Evolutionary conservation across 2,329 filamentous ascomycete genomes (phyloP).

Genomic region (Fusarium zealandicum): DNA sequence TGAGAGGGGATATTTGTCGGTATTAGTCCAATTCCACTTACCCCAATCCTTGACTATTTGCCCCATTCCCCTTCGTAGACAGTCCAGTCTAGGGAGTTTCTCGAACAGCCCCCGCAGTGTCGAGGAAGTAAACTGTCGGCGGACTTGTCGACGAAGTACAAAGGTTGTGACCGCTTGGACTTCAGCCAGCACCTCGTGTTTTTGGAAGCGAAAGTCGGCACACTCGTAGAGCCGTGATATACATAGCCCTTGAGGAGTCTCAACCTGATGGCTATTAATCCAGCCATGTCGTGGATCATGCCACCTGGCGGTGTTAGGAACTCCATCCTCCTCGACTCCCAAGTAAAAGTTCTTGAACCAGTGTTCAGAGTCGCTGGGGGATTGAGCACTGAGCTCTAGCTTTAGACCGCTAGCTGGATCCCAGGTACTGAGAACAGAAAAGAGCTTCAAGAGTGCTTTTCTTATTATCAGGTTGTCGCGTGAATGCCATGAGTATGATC

Average conservation of each 20-base stretch:
- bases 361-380: slow-evolving; percentile 46
- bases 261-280: slow-evolving; percentile 39
- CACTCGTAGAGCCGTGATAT: slow-evolving; percentile 41
- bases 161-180: background rate
- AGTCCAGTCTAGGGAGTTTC: background rate
- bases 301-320: background rate
- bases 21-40: background rate
- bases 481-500: background rate
- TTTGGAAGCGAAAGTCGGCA: slow-evolving; percentile 28
- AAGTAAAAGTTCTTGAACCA: slow-evolving; percentile 45
- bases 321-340: slow-evolving; percentile 1
- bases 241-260: slow-evolving; percentile 32
- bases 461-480: slow-evolving; percentile 22
- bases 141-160: slow-evolving; percentile 1
- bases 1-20: no score
- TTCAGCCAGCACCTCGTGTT: slow-evolving; percentile 19
- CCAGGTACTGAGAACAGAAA: slow-evolving; percentile 44
- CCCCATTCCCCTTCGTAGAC: background rate
- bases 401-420: slow-evolving; percentile 34
- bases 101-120: background rate
- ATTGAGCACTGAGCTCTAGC: slow-evolving; percentile 46
- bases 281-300: slow-evolving; percentile 45
- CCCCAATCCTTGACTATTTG: no score
- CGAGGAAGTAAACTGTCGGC: background rate
- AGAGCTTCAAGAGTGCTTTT: slow-evolving; percentile 39